These are phyloP conservation scores for Naegleria fowleri DNA, from an alignment of 208 protist species.

Conservation along the genomic window DNA sequence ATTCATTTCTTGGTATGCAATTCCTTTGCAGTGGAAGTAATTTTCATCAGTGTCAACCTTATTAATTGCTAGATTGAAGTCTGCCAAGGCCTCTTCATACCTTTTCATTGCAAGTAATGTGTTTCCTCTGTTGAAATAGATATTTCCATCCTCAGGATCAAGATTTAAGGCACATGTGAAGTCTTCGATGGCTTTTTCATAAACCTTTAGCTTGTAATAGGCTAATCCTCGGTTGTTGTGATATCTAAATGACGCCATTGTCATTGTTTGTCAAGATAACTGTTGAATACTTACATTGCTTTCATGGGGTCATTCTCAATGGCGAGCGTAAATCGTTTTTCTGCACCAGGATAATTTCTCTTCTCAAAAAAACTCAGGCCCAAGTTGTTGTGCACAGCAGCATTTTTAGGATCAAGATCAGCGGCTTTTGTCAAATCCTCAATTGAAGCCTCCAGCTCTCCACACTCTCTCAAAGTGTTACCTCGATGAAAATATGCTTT, in stretches of 20 bases:
- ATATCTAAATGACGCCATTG: conserved; percentile 21
- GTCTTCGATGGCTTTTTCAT: conserved; percentile 56
- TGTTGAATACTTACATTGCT: conserved; percentile 40
- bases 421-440: conserved; percentile 41
- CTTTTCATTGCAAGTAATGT: conserved; percentile 54
- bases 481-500: conserved; percentile 56
- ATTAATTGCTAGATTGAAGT: conserved; percentile 59
- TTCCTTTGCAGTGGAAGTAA: conserved; percentile 55
- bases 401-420: conserved; percentile 58
- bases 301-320: conserved; percentile 55
- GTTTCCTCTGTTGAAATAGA: conserved; percentile 68
- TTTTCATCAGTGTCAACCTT: conserved; percentile 44
- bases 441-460: conserved; percentile 19
- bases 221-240: conserved; percentile 61
- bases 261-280: not conserved
- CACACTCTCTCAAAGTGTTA: conserved; percentile 42
- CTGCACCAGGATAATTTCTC: conserved; percentile 48
- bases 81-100: conserved; percentile 51
- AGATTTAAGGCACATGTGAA: conserved; percentile 63
- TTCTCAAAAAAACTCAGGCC: conserved; percentile 65
- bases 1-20: conserved; percentile 48
- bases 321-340: conserved; percentile 60
- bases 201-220: conserved; percentile 52
- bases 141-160: conserved; percentile 43
- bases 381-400: conserved; percentile 60